Evolutionary conservation across 352 stramenopile genomes (phyloP), one percentile per base, ranked within the genome.

Genomic region (Globisporangium iwayamae): DNA sequence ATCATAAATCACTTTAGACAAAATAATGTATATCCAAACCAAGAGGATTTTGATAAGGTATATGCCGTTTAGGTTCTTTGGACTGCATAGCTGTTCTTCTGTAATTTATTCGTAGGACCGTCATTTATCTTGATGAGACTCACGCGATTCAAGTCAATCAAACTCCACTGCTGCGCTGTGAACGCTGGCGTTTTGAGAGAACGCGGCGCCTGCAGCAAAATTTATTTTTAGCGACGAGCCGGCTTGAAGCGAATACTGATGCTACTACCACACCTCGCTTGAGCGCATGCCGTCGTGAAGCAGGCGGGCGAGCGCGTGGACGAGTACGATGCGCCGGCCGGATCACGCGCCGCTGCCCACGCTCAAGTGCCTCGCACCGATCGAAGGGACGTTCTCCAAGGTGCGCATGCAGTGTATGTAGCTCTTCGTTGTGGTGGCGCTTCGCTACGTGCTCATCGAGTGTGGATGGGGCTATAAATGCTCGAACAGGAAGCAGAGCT

Each of bases 401-500:
- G 74, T 78, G 22, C 13, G 59, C 32, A 9, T 34, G 20, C 10
- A 8, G 16, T 45, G 25, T 60, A 13, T 25, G 34, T 8, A 28
- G 22, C 38, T 61, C 39, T 25, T 3, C 47, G 16, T 22, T 60
- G 16, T 38, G 3, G 10, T 25, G 22, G 22, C 22, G 22, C 22
- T 25, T 25, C 22, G 22, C 22, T 25, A 25, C 22, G 22, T 25
- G 22, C 22, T 25, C 22, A 25, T 25, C 22, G 22, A 25, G 22
- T 25, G 22, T 25, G 22, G 22, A 25, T 25, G 22, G 22, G 22
- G 22, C 22, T 25, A 25, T 25, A 25, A 25, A 45, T 28, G 1
- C 9, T 20, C 2, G 8, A 25, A 30, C 43, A 85, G 77, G 74
- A 83, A 56, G 75, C 74, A 3, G 69, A 83, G 34, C 73, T 80